Conservation (phyloP, 805 yeast genomes). For the Priceomyces fermenticarens region DNA sequence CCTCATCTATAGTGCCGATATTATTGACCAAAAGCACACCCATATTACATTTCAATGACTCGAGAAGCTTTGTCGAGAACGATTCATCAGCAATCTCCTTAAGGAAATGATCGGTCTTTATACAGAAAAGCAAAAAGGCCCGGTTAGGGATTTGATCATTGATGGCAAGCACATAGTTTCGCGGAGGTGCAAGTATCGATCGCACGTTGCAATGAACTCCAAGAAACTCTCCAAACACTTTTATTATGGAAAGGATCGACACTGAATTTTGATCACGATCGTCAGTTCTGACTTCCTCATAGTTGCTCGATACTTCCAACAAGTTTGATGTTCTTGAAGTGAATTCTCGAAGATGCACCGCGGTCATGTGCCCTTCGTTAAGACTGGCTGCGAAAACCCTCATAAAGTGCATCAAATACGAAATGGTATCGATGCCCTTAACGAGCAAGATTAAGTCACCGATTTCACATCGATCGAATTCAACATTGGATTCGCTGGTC, state of each 20-base stretch:
- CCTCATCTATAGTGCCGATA: background rate
- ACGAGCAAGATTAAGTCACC: slow-evolving; percentile 26
- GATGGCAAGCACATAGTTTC: slow-evolving; percentile 26
- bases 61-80: slow-evolving; percentile 25
- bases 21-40: slow-evolving; percentile 29
- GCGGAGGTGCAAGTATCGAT: slow-evolving; percentile 30
- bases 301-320: slow-evolving; percentile 54
- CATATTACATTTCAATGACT: slow-evolving; percentile 25
- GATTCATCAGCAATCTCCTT: slow-evolving; percentile 10
- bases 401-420: slow-evolving; percentile 31
- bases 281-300: slow-evolving; percentile 12
- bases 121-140: slow-evolving; percentile 25
- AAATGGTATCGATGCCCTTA: slow-evolving; percentile 29
- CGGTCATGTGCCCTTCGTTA: slow-evolving; percentile 36
- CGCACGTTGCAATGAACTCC: slow-evolving; percentile 24
- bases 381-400: slow-evolving; percentile 21
- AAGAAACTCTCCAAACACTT: slow-evolving; percentile 30
- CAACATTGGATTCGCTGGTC: slow-evolving; percentile 7
- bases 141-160: slow-evolving; percentile 28
- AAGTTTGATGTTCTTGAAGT: slow-evolving; percentile 70
- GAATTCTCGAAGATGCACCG: slow-evolving; percentile 54
- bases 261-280: slow-evolving; percentile 25
- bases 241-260: slow-evolving; percentile 33
- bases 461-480: slow-evolving; percentile 17
- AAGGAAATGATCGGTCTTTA: slow-evolving; percentile 12